Percentiles rank a stretch among this genome's conserved stretches.
Conservation (phyloP, 257 asterid genomes). For the Scutellaria minor region DNA sequence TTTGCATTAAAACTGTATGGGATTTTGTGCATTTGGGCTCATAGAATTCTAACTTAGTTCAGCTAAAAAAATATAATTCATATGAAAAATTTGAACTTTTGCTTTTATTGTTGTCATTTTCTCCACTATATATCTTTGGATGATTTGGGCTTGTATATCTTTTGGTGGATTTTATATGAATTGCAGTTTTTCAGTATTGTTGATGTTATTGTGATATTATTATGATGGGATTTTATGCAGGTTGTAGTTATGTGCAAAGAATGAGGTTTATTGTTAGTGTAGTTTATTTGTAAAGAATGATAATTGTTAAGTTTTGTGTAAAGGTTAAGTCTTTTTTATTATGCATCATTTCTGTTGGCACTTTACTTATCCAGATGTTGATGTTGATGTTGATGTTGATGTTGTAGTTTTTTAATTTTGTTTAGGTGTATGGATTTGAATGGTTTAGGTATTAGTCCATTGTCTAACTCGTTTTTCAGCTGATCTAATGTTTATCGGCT, state of each 20-base stretch:
- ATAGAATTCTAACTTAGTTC: constrained; percentile 11
- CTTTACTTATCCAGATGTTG: constrained; percentile 8
- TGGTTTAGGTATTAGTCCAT: constrained; percentile 2
- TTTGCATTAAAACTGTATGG: background rate
- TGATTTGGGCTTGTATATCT: constrained; percentile 19
- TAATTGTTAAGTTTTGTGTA: constrained; percentile 12
- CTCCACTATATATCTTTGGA: constrained; percentile 28
- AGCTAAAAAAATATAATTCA: too few species aligned
- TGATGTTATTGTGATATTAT: constrained; percentile 12
- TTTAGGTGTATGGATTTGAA: constrained; percentile 2
- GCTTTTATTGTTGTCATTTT: background rate
- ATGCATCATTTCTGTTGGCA: constrained; percentile 14
- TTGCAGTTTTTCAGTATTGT: background rate
- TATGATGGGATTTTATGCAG: background rate
- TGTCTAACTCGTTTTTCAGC: constrained; percentile 1
- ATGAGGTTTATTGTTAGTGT: background rate
- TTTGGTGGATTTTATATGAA: constrained; percentile 21
- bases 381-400: constrained; percentile 6
- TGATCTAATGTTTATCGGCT: background rate
- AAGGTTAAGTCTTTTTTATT: constrained; percentile 5
- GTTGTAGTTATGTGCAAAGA: background rate
- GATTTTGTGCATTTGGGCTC: constrained; percentile 25
- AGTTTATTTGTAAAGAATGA: background rate
- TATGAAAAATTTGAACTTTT: background rate
- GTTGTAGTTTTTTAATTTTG: background rate